Percentiles rank a stretch among this genome's conserved stretches.
These are phyloP conservation scores for Russula vinacea DNA, from an alignment of 768 basidiomycete genomes.

Conservation along the genomic window DNA sequence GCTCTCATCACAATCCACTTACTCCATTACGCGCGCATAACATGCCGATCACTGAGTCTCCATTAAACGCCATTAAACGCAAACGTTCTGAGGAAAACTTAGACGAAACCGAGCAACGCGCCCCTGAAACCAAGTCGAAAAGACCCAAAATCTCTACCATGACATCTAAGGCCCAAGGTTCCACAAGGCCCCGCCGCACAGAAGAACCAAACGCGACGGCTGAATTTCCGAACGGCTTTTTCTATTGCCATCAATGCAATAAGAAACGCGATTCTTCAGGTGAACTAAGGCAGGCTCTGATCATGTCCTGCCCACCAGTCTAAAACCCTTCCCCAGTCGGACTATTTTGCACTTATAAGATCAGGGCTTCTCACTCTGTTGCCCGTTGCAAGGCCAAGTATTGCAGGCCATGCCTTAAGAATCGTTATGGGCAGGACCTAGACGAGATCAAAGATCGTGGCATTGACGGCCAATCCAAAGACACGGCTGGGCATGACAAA, in stretches of 20 bases:
- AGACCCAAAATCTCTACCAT: constrained; percentile 39
- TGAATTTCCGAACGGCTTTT: constrained; percentile 40
- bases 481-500: constrained; percentile 35
- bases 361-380: constrained; percentile 33
- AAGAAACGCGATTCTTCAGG: constrained; percentile 55
- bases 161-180: constrained; percentile 34
- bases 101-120: constrained; percentile 2
- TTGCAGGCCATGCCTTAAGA: constrained; percentile 64
- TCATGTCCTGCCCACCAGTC: not conserved
- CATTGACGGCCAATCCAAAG: constrained; percentile 20
- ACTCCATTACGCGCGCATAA: constrained; percentile 33
- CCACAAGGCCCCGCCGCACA: not conserved
- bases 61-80: constrained; percentile 30
- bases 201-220: constrained; percentile 28
- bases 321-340: constrained; percentile 33
- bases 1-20: constrained; percentile 5
- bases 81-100: constrained; percentile 30
- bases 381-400: constrained; percentile 56
- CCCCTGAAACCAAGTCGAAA: constrained; percentile 39
- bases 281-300: constrained; percentile 33
- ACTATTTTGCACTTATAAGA: constrained; percentile 41
- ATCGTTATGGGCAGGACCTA: constrained; percentile 58
- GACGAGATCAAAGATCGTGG: constrained; percentile 39
- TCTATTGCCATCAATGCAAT: constrained; percentile 72
- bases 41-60: constrained; percentile 18